Conservation (phyloP, 2,329 filamentous ascomycete species). For the Phaeophleospora eucalypticola region DNA sequence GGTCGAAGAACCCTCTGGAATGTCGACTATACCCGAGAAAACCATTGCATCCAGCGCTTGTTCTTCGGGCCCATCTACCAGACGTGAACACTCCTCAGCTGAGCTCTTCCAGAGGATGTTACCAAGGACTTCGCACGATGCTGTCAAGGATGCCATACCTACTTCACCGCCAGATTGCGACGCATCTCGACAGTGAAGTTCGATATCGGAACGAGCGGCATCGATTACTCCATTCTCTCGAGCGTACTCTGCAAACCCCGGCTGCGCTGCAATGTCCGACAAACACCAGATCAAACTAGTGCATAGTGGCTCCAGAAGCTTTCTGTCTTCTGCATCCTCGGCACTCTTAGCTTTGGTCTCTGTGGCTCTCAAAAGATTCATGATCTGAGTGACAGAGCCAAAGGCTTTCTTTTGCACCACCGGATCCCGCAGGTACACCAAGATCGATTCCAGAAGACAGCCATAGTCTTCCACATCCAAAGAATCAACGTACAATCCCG, state of each 20-base stretch:
- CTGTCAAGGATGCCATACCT: slow-evolving; percentile 11
- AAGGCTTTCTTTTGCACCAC: slow-evolving; percentile 13
- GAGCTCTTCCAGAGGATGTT: slow-evolving; percentile 25
- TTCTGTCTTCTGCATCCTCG: slow-evolving; percentile 14
- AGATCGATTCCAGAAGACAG: slow-evolving; percentile 21
- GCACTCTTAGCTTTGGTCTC: slow-evolving; percentile 2
- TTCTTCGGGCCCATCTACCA: slow-evolving; percentile 14
- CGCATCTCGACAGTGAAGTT: no score
- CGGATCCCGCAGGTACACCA: slow-evolving; percentile 25
- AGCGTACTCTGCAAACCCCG: slow-evolving; percentile 15
- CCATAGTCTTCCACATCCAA: slow-evolving; percentile 21
- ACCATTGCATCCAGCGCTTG: slow-evolving; percentile 12
- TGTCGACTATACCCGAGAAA: slow-evolving; percentile 9
- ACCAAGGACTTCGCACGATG: slow-evolving; percentile 29
- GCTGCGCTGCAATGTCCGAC: slow-evolving; percentile 28
- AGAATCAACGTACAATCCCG: slow-evolving; percentile 9
- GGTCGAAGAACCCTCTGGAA: slow-evolving; percentile 8
- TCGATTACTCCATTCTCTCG: neutral
- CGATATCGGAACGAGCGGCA: no score
- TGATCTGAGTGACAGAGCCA: neutral
- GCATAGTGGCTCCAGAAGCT: slow-evolving; percentile 23
- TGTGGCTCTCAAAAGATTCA: neutral
- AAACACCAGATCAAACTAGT: slow-evolving; percentile 29
- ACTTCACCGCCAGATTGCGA: neutral
- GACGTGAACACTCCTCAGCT: slow-evolving; percentile 5